Percentiles rank a stretch among this genome's conserved stretches.
These are phyloP conservation scores for Carnegiea gigantea DNA, from an alignment of 179 eudicot genomes.

Conservation along the genomic window DNA sequence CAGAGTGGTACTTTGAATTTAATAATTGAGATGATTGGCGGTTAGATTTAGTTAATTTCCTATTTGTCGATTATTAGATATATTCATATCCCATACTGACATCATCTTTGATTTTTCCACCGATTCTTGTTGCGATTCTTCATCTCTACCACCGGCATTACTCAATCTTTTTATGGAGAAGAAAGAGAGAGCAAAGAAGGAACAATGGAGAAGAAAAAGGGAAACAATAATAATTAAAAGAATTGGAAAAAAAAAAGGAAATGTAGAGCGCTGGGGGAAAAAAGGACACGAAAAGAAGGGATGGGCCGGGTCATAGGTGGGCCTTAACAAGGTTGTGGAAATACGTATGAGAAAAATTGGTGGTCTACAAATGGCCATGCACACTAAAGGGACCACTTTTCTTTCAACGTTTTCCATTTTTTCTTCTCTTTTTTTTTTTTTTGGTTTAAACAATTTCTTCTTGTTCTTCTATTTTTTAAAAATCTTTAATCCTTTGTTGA, in stretches of 20 bases:
- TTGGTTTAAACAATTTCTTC: background rate
- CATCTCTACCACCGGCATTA: too few relatives aligned
- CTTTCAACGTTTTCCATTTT: background rate
- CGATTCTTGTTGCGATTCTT: too few relatives aligned
- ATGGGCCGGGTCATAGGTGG: background rate
- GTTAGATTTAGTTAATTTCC: too few relatives aligned
- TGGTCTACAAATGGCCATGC: conserved; percentile 6
- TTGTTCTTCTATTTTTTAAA: background rate
- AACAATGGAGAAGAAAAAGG: background rate
- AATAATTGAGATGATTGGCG: too few relatives aligned
- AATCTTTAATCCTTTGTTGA: too few relatives aligned
- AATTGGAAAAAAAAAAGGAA: background rate
- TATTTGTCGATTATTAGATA: too few relatives aligned
- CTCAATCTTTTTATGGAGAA: too few relatives aligned
- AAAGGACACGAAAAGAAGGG: background rate
- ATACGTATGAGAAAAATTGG: background rate
- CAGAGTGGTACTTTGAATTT: too few relatives aligned
- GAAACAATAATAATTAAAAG: background rate
- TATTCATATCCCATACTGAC: too few relatives aligned
- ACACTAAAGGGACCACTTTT: conserved; percentile 5
- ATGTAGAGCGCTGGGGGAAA: background rate
- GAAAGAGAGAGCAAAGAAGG: background rate
- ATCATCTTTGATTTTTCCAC: too few relatives aligned
- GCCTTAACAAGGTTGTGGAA: background rate
- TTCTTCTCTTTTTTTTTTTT: background rate